phyloP scores from a whole-genome alignment of 1,284 basidiomycete species.

The Fomitopsis pinicola region DNA sequence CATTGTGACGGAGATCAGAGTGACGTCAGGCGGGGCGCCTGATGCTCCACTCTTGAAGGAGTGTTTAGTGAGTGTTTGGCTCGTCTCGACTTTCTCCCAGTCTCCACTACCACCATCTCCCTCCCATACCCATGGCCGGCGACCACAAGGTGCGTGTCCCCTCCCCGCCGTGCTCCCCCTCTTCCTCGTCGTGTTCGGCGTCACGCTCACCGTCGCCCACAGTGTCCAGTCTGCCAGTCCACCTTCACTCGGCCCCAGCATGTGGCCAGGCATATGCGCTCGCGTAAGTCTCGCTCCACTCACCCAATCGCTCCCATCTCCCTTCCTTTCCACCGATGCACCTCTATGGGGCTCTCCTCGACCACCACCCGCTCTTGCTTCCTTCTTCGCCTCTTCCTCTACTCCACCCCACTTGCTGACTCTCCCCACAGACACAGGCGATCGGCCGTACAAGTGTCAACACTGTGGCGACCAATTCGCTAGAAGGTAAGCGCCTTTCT shows the following conservation, averaged over 20 bases:
- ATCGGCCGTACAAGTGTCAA: constrained; percentile 87
- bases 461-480: constrained; percentile 89
- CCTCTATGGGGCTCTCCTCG: constrained; percentile 7
- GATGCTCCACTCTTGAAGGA: neutral
- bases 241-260: constrained; percentile 89
- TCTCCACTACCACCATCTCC: constrained; percentile 7
- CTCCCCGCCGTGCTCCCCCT: constrained; percentile 6
- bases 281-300: constrained; percentile 53
- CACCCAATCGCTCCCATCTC: neutral
- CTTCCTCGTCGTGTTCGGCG: constrained; percentile 4
- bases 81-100: neutral
- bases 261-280: constrained; percentile 87
- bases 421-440: constrained; percentile 71
- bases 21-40: constrained; percentile 4
- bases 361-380: constrained; percentile 10
- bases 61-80: constrained; percentile 1
- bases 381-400: neutral
- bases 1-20: neutral
- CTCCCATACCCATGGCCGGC: constrained; percentile 28
- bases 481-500: constrained; percentile 51
- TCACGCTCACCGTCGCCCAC: constrained; percentile 10
- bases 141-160: constrained; percentile 32
- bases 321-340: constrained; percentile 10
- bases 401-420: constrained; percentile 15
- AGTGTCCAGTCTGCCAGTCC: constrained; percentile 78